Base-by-base conservation (phyloP, 2,329 filamentous ascomycete species). In the Arachnopeziza araneosa region DNA sequence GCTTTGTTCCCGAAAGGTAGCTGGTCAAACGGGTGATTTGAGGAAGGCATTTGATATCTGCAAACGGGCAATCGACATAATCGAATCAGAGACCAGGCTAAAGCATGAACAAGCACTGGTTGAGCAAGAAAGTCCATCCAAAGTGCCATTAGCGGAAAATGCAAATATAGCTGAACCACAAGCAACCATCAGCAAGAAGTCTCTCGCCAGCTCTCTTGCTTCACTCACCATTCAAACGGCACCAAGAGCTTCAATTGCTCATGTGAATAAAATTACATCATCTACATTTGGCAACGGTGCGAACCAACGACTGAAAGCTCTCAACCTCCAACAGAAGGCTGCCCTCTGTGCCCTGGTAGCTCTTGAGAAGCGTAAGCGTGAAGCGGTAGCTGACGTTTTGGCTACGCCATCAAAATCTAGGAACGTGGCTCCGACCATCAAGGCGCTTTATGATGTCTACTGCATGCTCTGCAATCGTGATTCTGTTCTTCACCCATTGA, bases 291-390 rank as follows among this genome's bases (percentile, higher is more conserved):
- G 90, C 72, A 93, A 97, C 68, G 93, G 93, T 44, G 89, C 92
- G 1, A 84, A 82, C 14, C 91, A 97, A 68, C 85, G 95, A 60
- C 84, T 99, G 17, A 88, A 90, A 73, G 86, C 87, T 4, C 83
- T 99, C 59, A 99, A 98, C 72, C 81, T 99, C 1, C 96, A 99
- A 72, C 95, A 99, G 74, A 98, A 96, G 74, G 95, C 93, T 3
- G 92, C 93, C 0, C 81, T 99, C 10, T 99, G 95, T 76, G 86
- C 93, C 0, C 80, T 99, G 17, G 82, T 93, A 49, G 91, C 91
- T 1, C 84, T 95, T n/a, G 93, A 97, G 73, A 90, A 89, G 68
- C 86, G 85, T 64, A 88, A 84, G 66, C 80, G 84, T 54, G 77
- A 77, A 57, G 76, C 78, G 59, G 83, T 77, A 68, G 77, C 76